A percentile compares a stretch with the other conserved stretches of the same genome.
Evolutionary conservation across 306 rosid species (phyloP).

Genomic region (Ammopiptanthus mongolicus): DNA sequence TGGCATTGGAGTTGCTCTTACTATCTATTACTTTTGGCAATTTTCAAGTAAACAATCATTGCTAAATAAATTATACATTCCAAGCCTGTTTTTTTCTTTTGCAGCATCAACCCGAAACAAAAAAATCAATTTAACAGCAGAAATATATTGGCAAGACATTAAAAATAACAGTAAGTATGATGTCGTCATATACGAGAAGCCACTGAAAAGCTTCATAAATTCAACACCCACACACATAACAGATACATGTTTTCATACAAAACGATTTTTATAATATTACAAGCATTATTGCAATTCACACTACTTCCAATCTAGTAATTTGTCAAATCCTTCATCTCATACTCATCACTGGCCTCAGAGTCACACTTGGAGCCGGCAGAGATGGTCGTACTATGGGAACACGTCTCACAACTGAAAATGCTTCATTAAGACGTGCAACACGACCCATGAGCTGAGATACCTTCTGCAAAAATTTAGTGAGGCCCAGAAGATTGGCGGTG

Average conservation of each 20-base stretch:
- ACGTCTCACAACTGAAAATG: slow-evolving; percentile 88
- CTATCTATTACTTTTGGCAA: no score
- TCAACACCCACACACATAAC: slow-evolving; percentile 22
- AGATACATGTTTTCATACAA: slow-evolving; percentile 8
- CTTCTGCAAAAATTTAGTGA: slow-evolving; percentile 58
- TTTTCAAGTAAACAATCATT: no score
- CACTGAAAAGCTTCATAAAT: slow-evolving; percentile 20
- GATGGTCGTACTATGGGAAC: slow-evolving; percentile 80
- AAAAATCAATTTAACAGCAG: slow-evolving; percentile 3
- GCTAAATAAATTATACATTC: no score
- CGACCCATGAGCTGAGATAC: slow-evolving; percentile 71
- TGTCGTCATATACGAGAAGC: slow-evolving; percentile 40
- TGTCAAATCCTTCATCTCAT: slow-evolving; percentile 52
- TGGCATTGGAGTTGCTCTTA: no score
- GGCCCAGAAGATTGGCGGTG: not conserved
- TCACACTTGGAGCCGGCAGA: slow-evolving; percentile 68
- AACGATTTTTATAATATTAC: slow-evolving; percentile 17
- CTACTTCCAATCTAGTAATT: slow-evolving; percentile 18
- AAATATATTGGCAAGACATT: slow-evolving; percentile 7
- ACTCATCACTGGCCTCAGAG: slow-evolving; percentile 87
- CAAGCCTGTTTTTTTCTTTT: no score
- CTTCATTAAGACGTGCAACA: slow-evolving; percentile 91
- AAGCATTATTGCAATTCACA: slow-evolving; percentile 31
- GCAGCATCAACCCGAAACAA: not conserved
- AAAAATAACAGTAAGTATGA: slow-evolving; percentile 14